These are phyloP conservation scores for Botryotinia calthae DNA, from an alignment of 2,329 filamentous ascomycete species.

Conservation along the genomic window DNA sequence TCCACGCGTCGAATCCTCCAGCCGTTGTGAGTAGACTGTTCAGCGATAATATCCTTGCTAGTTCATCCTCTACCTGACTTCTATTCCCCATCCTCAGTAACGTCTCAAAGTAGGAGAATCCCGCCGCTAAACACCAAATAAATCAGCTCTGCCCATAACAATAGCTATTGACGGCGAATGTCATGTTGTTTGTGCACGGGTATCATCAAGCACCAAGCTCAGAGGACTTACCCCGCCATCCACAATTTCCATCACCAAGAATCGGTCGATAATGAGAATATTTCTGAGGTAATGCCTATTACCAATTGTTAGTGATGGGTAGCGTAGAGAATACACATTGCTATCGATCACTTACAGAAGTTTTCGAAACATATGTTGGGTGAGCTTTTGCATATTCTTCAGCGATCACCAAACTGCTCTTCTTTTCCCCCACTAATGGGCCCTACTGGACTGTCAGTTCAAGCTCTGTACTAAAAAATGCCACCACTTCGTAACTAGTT, in stretches of 20 bases:
- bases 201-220: constrained; percentile 21
- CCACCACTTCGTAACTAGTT: neutral
- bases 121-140: constrained; percentile 63
- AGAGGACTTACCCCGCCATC: constrained; percentile 83
- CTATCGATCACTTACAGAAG: constrained; percentile 60
- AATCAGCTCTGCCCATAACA: constrained; percentile 18
- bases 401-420: constrained; percentile 72
- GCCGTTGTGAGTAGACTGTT: constrained; percentile 67
- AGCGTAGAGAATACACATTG: constrained; percentile 4
- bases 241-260: constrained; percentile 92
- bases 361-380: constrained; percentile 81
- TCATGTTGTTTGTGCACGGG: constrained; percentile 15
- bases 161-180: constrained; percentile 14
- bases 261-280: constrained; percentile 87
- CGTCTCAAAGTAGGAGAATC: constrained; percentile 89
- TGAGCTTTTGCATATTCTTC: constrained; percentile 88
- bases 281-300: constrained; percentile 72
- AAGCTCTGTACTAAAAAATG: constrained; percentile 25
- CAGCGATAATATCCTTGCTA: constrained; percentile 67
- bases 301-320: constrained; percentile 8
- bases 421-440: constrained; percentile 75
- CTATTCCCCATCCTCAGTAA: constrained; percentile 67
- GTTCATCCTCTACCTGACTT: constrained; percentile 65
- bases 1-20: constrained; percentile 66
- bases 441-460: constrained; percentile 56